Percentiles rank a stretch among this genome's conserved stretches.
phyloP scores from a whole-genome alignment of 73 alveolate genomes.

The Paramecium primaurelia region DNA sequence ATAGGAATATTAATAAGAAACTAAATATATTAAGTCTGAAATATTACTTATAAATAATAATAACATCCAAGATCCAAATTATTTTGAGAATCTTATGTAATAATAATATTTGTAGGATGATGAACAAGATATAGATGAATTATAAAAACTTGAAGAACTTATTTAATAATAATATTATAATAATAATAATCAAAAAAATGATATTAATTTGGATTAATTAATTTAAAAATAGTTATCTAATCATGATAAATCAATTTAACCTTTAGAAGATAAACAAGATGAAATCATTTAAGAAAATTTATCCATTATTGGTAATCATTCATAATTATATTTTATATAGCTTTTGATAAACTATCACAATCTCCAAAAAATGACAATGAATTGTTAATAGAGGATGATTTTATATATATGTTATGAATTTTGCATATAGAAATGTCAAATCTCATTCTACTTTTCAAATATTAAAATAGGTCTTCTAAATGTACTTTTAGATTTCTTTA shows the following conservation, averaged over 20 bases:
- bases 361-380: background rate
- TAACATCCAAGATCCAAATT: background rate
- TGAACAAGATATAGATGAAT: background rate
- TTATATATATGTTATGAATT: background rate
- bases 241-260: background rate
- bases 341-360: background rate
- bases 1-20: background rate
- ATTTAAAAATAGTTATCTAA: background rate
- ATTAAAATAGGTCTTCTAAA: background rate
- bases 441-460: background rate
- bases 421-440: background rate
- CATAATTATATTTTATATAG: background rate
- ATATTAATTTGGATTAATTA: background rate
- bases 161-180: background rate
- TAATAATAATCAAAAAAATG: background rate
- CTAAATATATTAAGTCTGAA: background rate
- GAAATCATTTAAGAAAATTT: background rate
- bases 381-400: background rate
- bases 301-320: background rate
- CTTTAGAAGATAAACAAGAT: background rate
- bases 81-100: background rate
- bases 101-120: background rate
- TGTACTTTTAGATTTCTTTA: conserved; percentile 1
- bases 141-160: background rate
- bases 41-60: background rate